A percentile compares a stretch with the other conserved stretches of the same genome.
Evolutionary conservation across 2,329 filamentous ascomycete genomes (phyloP).

Genomic region (Elsinoe perseae): DNA sequence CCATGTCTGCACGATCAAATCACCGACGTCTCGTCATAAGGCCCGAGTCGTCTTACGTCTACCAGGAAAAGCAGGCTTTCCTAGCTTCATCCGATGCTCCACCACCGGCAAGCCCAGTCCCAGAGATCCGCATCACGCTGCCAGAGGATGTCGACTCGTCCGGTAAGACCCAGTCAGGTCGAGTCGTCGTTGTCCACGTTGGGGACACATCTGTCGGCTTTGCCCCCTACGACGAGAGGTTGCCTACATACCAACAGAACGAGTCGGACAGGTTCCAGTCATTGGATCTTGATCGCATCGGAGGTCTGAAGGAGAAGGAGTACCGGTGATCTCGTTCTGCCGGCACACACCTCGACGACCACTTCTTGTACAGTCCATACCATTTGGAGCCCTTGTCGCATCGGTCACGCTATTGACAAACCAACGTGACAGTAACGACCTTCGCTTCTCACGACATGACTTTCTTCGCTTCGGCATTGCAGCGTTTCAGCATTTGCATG

Average conservation of each 20-base stretch:
- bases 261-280: conserved; percentile 73
- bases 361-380: neutral
- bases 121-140: conserved; percentile 97
- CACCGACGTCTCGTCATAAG: conserved; percentile 53
- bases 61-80: conserved; percentile 71
- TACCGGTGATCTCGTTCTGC: conserved; percentile 1
- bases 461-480: conserved; percentile 6
- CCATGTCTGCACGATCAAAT: conserved; percentile 35
- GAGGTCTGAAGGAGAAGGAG: conserved; percentile 87
- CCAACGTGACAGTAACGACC: conserved; percentile 1
- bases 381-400: neutral
- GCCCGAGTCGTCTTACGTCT: conserved; percentile 61
- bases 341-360: neutral
- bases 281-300: conserved; percentile 88
- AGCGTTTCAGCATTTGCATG: conserved; percentile 11
- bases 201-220: conserved; percentile 83
- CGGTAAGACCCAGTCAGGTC: conserved; percentile 72
- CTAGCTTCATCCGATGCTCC: conserved; percentile 67
- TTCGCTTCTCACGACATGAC: conserved; percentile 13
- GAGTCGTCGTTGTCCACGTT: conserved; percentile 85
- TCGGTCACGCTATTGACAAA: neutral
- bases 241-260: conserved; percentile 84
- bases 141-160: conserved; percentile 83
- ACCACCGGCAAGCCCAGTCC: conserved; percentile 71
- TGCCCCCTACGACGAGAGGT: conserved; percentile 70